Evolutionary conservation across 352 stramenopile genomes (phyloP).

Genomic region (Phytophthora citrophthora): DNA sequence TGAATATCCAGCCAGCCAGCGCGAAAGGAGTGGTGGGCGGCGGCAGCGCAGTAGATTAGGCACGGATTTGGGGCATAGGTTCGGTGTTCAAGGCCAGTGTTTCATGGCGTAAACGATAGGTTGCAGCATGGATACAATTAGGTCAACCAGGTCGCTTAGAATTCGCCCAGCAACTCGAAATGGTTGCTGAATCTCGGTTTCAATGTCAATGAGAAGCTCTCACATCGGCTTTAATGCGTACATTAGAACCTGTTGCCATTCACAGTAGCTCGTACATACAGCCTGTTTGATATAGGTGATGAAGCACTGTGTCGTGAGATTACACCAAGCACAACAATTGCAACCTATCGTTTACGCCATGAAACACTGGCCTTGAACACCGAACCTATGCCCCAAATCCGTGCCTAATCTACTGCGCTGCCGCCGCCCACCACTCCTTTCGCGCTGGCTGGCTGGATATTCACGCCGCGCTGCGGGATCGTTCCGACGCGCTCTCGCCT

Average conservation of each 20-base stretch:
- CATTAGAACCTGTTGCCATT: too few relatives aligned
- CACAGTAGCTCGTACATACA: too few relatives aligned
- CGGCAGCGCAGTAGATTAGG: constrained; percentile 11
- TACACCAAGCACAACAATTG: too few relatives aligned
- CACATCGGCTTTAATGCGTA: too few relatives aligned
- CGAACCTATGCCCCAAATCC: constrained; percentile 18
- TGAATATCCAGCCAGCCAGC: constrained; percentile 9
- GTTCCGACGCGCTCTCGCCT: neutral
- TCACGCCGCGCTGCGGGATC: neutral
- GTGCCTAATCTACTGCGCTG: constrained; percentile 11
- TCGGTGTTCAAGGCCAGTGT: constrained; percentile 3
- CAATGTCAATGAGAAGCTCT: too few relatives aligned
- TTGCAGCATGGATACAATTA: constrained; percentile 23
- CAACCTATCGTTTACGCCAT: constrained; percentile 25
- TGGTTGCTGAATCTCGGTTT: too few relatives aligned
- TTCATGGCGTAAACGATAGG: constrained; percentile 23
- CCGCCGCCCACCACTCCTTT: neutral
- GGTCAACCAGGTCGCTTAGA: neutral
- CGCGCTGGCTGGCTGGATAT: constrained; percentile 5
- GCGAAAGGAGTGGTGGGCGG: neutral
- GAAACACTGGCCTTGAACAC: neutral
- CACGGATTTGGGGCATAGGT: constrained; percentile 14
- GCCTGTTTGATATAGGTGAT: too few relatives aligned
- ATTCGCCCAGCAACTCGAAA: too few relatives aligned
- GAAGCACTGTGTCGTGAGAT: too few relatives aligned